phyloP scores from a whole-genome alignment of 306 rosid species.

The Amphicarpaea edgeworthii region DNA sequence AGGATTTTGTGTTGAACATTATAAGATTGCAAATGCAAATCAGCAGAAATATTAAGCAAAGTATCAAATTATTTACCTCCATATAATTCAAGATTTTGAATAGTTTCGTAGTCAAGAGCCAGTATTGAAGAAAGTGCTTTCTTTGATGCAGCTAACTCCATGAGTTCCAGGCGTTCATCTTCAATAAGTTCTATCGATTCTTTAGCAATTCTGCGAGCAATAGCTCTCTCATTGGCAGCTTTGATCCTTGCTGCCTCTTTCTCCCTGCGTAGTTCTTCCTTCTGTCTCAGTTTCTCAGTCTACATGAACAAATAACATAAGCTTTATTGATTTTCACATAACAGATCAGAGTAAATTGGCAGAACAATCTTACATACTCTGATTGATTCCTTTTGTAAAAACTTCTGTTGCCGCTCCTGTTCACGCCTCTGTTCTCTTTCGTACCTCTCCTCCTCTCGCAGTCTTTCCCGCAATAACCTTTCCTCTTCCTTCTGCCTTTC shows the following conservation, averaged over 20 bases:
- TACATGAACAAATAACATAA: slow-evolving; percentile 42
- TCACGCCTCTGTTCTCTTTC: slow-evolving; percentile 82
- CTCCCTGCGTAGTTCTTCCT: slow-evolving; percentile 71
- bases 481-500: slow-evolving; percentile 86
- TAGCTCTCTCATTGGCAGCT: slow-evolving; percentile 76
- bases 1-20: too few species aligned
- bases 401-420: slow-evolving; percentile 66
- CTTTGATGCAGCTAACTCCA: slow-evolving; percentile 78
- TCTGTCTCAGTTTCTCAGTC: slow-evolving; percentile 79
- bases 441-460: slow-evolving; percentile 73
- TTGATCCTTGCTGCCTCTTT: slow-evolving; percentile 77
- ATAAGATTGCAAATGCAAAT: slow-evolving; percentile 8
- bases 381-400: slow-evolving; percentile 75
- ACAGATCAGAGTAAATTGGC: slow-evolving; percentile 28
- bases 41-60: slow-evolving; percentile 25
- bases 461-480: slow-evolving; percentile 70
- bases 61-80: slow-evolving; percentile 54
- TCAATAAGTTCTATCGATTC: slow-evolving; percentile 77
- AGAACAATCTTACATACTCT: slow-evolving; percentile 56
- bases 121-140: slow-evolving; percentile 68
- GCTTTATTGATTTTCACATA: slow-evolving; percentile 36
- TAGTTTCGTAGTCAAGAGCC: slow-evolving; percentile 69
- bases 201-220: slow-evolving; percentile 75
- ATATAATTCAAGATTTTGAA: slow-evolving; percentile 69
- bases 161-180: slow-evolving; percentile 80